phyloP scores from a whole-genome alignment of 176 grass and related monocot species.

The Cocos nucifera region DNA sequence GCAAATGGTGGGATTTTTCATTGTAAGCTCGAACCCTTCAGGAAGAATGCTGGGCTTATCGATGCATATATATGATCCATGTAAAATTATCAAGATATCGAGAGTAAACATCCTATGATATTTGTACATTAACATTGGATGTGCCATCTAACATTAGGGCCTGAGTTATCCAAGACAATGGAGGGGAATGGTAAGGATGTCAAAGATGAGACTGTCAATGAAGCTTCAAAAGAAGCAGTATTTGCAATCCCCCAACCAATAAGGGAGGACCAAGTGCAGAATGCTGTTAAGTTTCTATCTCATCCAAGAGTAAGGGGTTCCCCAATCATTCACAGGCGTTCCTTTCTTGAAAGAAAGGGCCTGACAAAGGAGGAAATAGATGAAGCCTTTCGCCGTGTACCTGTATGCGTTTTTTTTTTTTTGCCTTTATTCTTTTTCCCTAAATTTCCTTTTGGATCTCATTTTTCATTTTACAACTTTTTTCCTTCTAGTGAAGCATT shows the following conservation, averaged over 20 bases:
- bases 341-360: slow-evolving; percentile 85
- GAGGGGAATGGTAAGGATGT: slow-evolving; percentile 14
- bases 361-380: slow-evolving; percentile 75
- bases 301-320: slow-evolving; percentile 78
- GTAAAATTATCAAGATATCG: no score
- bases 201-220: slow-evolving; percentile 4
- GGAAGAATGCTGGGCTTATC: no score
- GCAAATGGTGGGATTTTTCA: no score
- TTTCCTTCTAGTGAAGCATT: no score
- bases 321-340: slow-evolving; percentile 53
- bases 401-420: slow-evolving; percentile 40
- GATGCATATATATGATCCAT: no score
- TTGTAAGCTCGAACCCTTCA: no score
- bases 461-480: no score
- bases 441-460: background rate
- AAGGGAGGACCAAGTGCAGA: slow-evolving; percentile 78
- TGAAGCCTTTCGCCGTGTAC: slow-evolving; percentile 74
- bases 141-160: background rate
- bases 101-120: no score
- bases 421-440: background rate
- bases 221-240: slow-evolving; percentile 19
- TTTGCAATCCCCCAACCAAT: slow-evolving; percentile 26
- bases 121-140: no score
- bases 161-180: background rate
- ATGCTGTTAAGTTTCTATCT: slow-evolving; percentile 79